Conservation (phyloP, 2,329 filamentous ascomycete species). For the Cytospora chrysosperma region DNA sequence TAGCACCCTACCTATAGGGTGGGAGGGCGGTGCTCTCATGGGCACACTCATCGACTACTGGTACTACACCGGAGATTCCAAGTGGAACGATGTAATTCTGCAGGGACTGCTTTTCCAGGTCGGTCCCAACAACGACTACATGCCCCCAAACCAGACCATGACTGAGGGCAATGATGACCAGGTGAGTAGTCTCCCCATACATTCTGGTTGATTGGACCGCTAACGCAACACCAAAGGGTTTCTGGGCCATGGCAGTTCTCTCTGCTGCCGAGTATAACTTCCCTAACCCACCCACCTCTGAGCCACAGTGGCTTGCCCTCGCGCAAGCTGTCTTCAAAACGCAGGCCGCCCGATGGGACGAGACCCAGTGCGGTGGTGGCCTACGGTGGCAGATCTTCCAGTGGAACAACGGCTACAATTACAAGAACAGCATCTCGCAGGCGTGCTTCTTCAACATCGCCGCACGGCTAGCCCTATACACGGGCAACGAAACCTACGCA, state of each 20-base stretch:
- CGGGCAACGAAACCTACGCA: conserved; percentile 69
- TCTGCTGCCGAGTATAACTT: conserved; percentile 66
- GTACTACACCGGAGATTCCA: conserved; percentile 73
- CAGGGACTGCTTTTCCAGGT: conserved; percentile 72
- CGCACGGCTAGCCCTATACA: conserved; percentile 63
- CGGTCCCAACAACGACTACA: conserved; percentile 68
- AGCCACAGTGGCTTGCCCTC: conserved; percentile 65
- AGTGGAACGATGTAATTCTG: conserved; percentile 67
- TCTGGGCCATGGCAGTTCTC: conserved; percentile 68
- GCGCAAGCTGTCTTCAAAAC: conserved; percentile 76
- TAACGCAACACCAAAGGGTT: conserved; percentile 40
- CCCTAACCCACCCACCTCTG: conserved; percentile 50
- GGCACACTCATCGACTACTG: conserved; percentile 77
- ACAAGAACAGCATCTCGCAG: conserved; percentile 39
- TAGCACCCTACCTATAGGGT: conserved; percentile 45
- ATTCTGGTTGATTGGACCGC: neutral
- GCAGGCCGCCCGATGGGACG: conserved; percentile 71
- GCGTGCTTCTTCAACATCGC: conserved; percentile 50
- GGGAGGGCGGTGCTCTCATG: conserved; percentile 73
- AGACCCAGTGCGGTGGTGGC: conserved; percentile 63
- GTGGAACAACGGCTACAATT: conserved; percentile 76
- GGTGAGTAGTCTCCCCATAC: neutral
- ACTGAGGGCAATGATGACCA: conserved; percentile 71
- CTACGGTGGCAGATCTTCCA: conserved; percentile 79
- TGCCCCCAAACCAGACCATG: conserved; percentile 67